Base-by-base conservation (phyloP, 225 moss, liverwort and hornwort species). In the Pleurozium schreberi region DNA sequence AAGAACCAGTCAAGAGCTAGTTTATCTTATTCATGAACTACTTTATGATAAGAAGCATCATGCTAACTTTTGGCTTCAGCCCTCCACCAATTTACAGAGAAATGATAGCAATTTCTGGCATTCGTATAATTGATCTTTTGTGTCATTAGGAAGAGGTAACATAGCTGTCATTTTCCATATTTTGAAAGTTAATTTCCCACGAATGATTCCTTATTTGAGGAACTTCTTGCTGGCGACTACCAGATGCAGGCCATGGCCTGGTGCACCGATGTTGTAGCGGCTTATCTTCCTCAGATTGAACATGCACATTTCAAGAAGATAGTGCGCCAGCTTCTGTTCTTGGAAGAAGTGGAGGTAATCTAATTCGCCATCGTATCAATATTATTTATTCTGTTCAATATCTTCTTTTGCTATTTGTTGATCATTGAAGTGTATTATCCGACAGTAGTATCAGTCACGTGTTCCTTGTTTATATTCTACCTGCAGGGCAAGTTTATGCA, bases 211-310 rank as follows among this genome's bases (percentile, higher is more conserved):
- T 89, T 70, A 76, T 70, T 45, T 85, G 84, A 74, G 60, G 23
- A 55, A 90, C 58, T 86, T 82, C 65, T 86, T 89, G 86, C 90
- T 92, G 75, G 74, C 79, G 86, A 65, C 60, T 89, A 83, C 81
- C 95, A 99, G 99, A 95, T 96, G 93, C 95, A 93, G 87, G 97
- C 99, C 70, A 97, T 99, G 94, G 99, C 96, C 83, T 99, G 99
- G 99, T 99, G 99, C 93, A 99, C 97, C 52, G 97, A 97, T 77
- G 95, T 97, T 84, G 92, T 99, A 85, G 96, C 97, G 61, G 93
- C 94, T 82, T 99, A 97, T 93, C 93, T 96, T 87, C 99, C 97
- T 77, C 93, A 93, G 64, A 95, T 99, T 84, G 95, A 93, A 83
- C 96, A 93, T 90, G 93, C 83, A 84, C 94, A 93, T 62, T 96